Evolutionary conservation across 75 land plant genomes (phyloP).

Genomic region (Chamaecyparis obtusa): DNA sequence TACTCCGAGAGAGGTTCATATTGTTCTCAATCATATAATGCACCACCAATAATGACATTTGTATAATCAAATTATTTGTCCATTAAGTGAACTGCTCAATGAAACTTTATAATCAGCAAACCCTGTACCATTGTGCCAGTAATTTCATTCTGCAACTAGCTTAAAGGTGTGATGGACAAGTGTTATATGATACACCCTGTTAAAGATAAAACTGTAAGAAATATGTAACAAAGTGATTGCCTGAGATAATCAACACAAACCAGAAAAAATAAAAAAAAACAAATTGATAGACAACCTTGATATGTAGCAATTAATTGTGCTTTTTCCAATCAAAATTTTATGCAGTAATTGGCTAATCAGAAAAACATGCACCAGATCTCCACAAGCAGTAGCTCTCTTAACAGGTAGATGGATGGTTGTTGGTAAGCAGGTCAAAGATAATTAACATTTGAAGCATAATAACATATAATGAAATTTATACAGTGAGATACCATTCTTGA

Average conservation of each 20-base stretch:
- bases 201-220: neutral
- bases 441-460: neutral
- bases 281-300: neutral
- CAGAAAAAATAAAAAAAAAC: neutral
- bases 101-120: neutral
- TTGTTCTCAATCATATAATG: neutral
- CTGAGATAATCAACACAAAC: neutral
- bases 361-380: neutral
- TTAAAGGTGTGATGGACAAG: neutral
- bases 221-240: neutral
- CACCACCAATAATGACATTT: neutral
- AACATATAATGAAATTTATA: conserved; percentile 1
- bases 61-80: neutral
- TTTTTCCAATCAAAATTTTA: neutral
- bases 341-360: neutral
- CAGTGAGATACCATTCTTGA: neutral
- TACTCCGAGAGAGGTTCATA: neutral
- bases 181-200: neutral
- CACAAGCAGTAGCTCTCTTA: neutral
- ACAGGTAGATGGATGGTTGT: neutral
- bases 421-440: neutral
- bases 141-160: neutral
- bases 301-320: neutral
- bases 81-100: neutral
- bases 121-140: neutral